Conservation (phyloP, 176 grass and related monocot species). For the Cymbopogon citratus region DNA sequence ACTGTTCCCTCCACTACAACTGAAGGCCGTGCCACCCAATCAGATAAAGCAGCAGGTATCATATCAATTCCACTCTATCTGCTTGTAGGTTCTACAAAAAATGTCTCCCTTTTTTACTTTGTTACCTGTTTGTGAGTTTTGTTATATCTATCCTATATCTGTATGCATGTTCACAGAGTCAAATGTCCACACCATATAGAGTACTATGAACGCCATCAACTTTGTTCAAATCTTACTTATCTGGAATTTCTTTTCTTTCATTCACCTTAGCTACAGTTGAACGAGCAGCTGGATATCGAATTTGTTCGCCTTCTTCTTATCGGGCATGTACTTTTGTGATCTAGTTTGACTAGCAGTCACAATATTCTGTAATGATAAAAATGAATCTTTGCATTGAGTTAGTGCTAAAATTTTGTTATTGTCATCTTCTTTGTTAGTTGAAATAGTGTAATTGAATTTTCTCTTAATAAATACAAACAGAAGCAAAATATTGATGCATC, state of each 20-base stretch:
- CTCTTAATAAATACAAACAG: not conserved
- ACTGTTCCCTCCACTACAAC: slow-evolving; percentile 13
- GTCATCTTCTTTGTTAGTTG: not conserved
- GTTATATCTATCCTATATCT: not conserved
- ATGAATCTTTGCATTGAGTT: not conserved
- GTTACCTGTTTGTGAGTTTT: not conserved
- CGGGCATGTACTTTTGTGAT: not conserved
- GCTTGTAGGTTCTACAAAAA: not conserved
- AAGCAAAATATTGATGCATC: not conserved
- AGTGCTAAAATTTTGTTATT: not conserved
- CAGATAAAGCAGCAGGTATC: slow-evolving; percentile 63
- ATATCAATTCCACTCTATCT: slow-evolving; percentile 25
- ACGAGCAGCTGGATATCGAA: not conserved
- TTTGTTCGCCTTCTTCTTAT: not conserved
- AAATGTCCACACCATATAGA: not conserved
- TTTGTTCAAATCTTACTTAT: not conserved
- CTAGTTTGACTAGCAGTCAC: not conserved
- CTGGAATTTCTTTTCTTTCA: not conserved
- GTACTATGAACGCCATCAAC: not conserved
- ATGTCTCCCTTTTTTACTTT: not conserved
- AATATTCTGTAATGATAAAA: not conserved
- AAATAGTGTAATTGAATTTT: not conserved
- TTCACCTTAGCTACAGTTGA: not conserved
- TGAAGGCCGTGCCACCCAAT: slow-evolving; percentile 1
- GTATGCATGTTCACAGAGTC: not conserved